Evolutionary conservation across 352 stramenopile species (phyloP), one percentile per base, ranked within the genome.

Genomic region (Phytophthora hibernalis): DNA sequence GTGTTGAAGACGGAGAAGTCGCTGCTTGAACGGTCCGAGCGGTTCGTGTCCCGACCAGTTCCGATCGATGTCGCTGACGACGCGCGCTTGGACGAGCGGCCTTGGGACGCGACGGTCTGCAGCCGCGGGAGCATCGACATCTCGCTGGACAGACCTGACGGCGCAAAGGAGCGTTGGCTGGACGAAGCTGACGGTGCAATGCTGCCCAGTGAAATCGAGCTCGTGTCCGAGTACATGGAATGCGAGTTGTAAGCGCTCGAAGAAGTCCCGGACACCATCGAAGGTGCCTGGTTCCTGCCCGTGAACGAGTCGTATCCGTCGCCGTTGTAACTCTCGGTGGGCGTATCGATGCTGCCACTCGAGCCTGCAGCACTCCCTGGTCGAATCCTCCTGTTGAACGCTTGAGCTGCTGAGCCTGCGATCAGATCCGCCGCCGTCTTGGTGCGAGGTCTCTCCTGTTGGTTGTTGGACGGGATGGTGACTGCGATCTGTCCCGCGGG

Each of bases 1-100:
- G 61, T 24, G 43, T 82, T 72, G 54, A 74, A 83, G 11, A 82
- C 65, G 6, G 73, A 82, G 55, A 81, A 86, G 20, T 70, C 63
- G 50, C 70, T 75, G 47, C 72, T 74, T 6, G 66, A 74, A 2
- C 72, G 67, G 47, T 73, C 70, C 22, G 68, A 72, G 1, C 58
- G 67, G 5, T 61, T 68, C 12, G 72, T 82, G 18, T 65, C 60
- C 3, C 76, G 67, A 48, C 49, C 26, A 58, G 55, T 49, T n/a
- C 54, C 72, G 18, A 74, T 66, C 35, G 68, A 69, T 11, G 50
- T 60, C 2, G 61, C 61, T 3, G 59, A 72, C 18, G 54, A 54
- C 26, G 59, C 49, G 38, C 61, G 52, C 54, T 72, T 53, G 50
- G 52, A 64, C 21, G 12, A 48, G 21, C 42, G 53, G 20, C 35